Evolutionary conservation across 1,284 basidiomycete species (phyloP), one percentile per base, ranked within the genome.

Genomic region (Cystobasidium pallidum): DNA sequence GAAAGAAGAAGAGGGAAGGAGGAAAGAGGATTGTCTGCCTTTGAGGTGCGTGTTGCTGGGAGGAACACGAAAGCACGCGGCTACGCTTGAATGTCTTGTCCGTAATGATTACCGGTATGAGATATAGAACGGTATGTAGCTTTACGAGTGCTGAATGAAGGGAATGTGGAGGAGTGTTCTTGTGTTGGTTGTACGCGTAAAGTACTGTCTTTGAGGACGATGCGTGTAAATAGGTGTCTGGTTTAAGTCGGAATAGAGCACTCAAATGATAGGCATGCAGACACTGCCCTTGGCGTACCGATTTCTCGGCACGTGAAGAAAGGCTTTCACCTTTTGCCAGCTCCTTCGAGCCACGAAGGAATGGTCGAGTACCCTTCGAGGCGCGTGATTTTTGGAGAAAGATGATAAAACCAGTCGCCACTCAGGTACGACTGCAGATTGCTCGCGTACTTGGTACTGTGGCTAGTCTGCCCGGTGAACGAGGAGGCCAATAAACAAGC

Each of bases 91-190:
- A 8, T 43, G 8, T 36, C 39, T 28, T 41, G 39, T 61, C 26
- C 58, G 58, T 59, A 45, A 61, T n/a, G n/a, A n/a, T 24, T 45
- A 21, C 58, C 39, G 54, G 54, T 57, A 57, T 57, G 54, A 30
- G 24, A 57, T 57, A 36, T 28, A n/a, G 15, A 34, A 17, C 26
- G 49, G 49, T 51, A 51, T 51, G 49, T 26, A 51, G n/a, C 49
- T 24, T 26, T 8, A 51, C 15, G 24, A 24, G n/a, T 26, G 24
- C 21, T 51, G 32, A 57, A 34, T 57, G 32, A n/a, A 57, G 54
- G 54, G 54, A 57, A 57, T 57, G 54, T 57, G n/a, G n/a, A n/a
- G n/a, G n/a, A n/a, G 54, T 34, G 32, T 4, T 11, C 11, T 3
- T 45, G 43, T 4, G 11, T 45, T 17, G 6, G 21, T 32, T 34